These are phyloP conservation scores for Tylopilus sp. DNA, from an alignment of 1,284 basidiomycete genomes.

Conservation along the genomic window DNA sequence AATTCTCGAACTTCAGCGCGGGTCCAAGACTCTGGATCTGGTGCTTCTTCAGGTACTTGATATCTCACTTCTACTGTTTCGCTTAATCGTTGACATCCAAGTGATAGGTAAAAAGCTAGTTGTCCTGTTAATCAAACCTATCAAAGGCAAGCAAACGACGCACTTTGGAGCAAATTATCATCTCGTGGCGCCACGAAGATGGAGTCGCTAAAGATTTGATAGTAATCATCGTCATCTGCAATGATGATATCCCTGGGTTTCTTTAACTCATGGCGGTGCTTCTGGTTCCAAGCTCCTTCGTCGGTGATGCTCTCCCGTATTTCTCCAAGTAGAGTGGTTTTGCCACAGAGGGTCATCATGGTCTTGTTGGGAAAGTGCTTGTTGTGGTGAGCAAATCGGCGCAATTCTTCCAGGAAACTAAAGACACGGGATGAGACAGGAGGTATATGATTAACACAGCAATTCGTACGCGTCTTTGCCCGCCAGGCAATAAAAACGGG, in stretches of 20 bases:
- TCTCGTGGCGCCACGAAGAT: slow-evolving; percentile 78
- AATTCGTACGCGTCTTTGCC: too few relatives aligned
- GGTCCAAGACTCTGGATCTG: slow-evolving; percentile 54
- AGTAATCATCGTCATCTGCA: slow-evolving; percentile 79
- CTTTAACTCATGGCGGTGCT: too few relatives aligned
- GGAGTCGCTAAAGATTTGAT: slow-evolving; percentile 79
- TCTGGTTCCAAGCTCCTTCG: too few relatives aligned
- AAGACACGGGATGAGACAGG: too few relatives aligned
- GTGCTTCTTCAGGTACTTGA: slow-evolving; percentile 63
- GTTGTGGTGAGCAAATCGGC: slow-evolving; percentile 8
- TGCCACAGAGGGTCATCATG: slow-evolving; percentile 67
- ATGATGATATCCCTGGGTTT: slow-evolving; percentile 72
- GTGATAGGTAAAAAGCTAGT: slow-evolving; percentile 65
- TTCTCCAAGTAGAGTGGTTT: slow-evolving; percentile 79
- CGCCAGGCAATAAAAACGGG: too few relatives aligned
- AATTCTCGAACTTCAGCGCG: slow-evolving; percentile 60
- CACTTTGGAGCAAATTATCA: slow-evolving; percentile 64
- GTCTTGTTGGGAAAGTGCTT: slow-evolving; percentile 16
- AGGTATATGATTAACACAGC: too few relatives aligned
- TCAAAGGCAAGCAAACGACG: slow-evolving; percentile 8
- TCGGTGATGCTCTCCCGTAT: slow-evolving; percentile 52
- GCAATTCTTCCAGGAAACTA: slow-evolving; percentile 15
- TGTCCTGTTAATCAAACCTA: not conserved
- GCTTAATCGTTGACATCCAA: slow-evolving; percentile 80
- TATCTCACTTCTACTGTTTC: slow-evolving; percentile 81